Base-by-base conservation (phyloP, 1,284 basidiomycete genomes). In the Cronartium quercuum region DNA sequence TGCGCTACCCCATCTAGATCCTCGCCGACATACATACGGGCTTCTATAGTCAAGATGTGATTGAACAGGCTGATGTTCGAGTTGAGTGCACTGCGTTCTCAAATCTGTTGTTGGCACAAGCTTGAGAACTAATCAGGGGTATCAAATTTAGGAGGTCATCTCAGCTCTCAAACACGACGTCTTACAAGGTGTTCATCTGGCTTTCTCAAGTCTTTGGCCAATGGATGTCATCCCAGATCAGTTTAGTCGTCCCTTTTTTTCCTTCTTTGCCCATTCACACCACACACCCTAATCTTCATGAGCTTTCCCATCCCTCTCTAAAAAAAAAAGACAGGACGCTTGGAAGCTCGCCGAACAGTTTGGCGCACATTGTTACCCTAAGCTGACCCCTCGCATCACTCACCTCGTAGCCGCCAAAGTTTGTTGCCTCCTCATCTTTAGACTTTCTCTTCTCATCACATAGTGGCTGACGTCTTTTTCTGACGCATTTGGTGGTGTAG, bases 161-260 rank as follows among this genome's bases (percentile, higher is more conserved):
- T 89, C 91, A 18, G 84, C 85, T 67, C 86, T 94, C 81, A 91
- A 96, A 76, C 81, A 85, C 29, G 85, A 88, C 76, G 90, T 92
- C 0, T 85, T 98, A 21, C 84, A 86, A 35, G 91, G 90, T 34
- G 87, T 89, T 60, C 87, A 90, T 78, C 86, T 98, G 35, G 85
- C 94, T 38, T 98, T 98, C 82, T 96, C 94, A 0, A 91, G 92
- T 68, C 88, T 98, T 60, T 94, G 98, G 74, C 94, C 95, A 1
- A 87, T 94, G 34, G 89, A 92, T 77, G 88, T 87, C 7, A 84
- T 84, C 76, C 89, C 91, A 37, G 89, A 93, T 80, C 84, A 78
- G 82, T 84, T 76, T 78, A 82, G 78, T 51, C 38, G 29, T 29
- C 29, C 29, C 2, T 29, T 62, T 44, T 34, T 66, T 74, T 34